A percentile compares a stretch with the other conserved stretches of the same genome.
These are phyloP conservation scores for Ophiostoma himal-ulmi DNA, from an alignment of 2,329 filamentous ascomycete genomes.

Conservation along the genomic window DNA sequence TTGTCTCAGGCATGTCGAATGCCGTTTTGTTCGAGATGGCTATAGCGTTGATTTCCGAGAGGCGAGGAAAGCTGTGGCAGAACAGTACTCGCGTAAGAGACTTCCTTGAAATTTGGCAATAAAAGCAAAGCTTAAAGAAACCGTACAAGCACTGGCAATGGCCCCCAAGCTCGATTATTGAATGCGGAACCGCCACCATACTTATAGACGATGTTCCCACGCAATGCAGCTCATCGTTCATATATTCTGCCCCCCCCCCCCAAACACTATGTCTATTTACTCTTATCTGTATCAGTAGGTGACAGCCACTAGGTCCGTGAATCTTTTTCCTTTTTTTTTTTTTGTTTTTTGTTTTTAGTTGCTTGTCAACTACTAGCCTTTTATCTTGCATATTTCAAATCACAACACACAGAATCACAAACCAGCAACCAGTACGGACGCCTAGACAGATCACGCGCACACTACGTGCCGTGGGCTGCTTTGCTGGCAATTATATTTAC, in stretches of 20 bases:
- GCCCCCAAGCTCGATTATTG: neutral
- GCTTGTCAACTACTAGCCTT: neutral
- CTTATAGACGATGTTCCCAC: neutral
- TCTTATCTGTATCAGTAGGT: too few relatives aligned
- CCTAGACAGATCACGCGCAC: neutral
- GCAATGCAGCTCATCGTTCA: neutral
- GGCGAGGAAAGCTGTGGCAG: too few relatives aligned
- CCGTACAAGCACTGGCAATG: neutral
- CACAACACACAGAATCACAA: neutral
- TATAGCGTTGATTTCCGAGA: neutral
- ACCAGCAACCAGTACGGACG: neutral
- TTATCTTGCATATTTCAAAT: conserved; percentile 4
- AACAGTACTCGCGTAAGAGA: neutral
- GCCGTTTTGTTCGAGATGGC: neutral
- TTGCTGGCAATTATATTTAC: neutral
- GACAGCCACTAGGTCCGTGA: neutral
- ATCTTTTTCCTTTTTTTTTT: neutral
- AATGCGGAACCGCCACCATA: neutral
- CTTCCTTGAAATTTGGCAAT: neutral
- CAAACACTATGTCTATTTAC: neutral
- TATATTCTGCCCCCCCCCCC: neutral
- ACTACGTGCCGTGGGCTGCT: neutral
- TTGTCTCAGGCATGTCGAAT: neutral
- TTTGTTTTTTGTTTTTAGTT: neutral
- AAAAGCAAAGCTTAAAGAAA: neutral